These are phyloP conservation scores for Colletotrichum cuscutae DNA, from an alignment of 2,329 filamentous ascomycete species.

Conservation along the genomic window DNA sequence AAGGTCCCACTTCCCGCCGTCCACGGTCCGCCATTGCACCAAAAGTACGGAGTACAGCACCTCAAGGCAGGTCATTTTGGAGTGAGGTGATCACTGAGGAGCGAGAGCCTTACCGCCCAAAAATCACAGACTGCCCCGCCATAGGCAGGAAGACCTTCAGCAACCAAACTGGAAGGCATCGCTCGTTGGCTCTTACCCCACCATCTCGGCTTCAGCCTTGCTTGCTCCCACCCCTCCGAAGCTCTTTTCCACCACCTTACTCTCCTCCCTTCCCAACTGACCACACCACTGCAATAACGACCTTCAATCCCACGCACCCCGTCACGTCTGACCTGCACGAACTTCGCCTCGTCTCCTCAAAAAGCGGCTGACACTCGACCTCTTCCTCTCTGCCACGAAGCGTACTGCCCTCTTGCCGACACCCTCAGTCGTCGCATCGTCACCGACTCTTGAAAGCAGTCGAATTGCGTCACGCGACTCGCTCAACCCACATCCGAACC, in stretches of 20 bases:
- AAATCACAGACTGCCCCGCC: conserved; percentile 17
- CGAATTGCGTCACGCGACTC: conserved; percentile 27
- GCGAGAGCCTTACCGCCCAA: neutral
- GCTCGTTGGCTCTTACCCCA: conserved; percentile 28
- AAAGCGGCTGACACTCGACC: neutral
- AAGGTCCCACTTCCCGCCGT: neutral
- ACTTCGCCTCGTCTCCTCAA: neutral
- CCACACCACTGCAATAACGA: neutral
- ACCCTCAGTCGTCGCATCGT: neutral
- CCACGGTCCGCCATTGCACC: neutral
- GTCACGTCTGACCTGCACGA: neutral
- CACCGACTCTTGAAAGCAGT: neutral
- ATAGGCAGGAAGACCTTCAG: conserved; percentile 1
- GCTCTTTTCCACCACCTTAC: conserved; percentile 10
- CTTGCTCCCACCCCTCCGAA: conserved; percentile 1
- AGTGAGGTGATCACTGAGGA: neutral
- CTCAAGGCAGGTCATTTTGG: neutral
- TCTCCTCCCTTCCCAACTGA: neutral
- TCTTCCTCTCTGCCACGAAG: neutral
- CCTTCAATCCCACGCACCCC: neutral
- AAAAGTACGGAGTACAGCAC: neutral
- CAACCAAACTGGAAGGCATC: neutral
- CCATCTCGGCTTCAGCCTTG: conserved; percentile 33
- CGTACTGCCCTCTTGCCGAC: neutral
- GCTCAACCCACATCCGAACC: neutral